These are phyloP conservation scores for Erucastrum elatum DNA, from an alignment of 345 rosid species.

Conservation along the genomic window DNA sequence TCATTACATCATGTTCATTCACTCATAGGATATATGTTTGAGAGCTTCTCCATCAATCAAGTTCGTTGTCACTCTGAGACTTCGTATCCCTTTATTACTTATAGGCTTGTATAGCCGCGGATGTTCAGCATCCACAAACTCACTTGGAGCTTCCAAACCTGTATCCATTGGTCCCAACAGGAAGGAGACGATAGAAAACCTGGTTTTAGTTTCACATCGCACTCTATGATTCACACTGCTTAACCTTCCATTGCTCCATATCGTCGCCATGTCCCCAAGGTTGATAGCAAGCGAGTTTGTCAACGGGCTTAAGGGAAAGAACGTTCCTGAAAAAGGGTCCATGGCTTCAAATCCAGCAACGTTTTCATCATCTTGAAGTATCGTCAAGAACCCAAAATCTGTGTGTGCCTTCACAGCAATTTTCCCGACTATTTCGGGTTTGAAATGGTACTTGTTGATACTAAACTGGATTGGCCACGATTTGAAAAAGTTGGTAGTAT, in stretches of 20 bases:
- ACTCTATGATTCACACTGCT: conserved; percentile 60
- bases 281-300: neutral
- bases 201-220: conserved; percentile 36
- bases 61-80: neutral
- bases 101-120: neutral
- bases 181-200: conserved; percentile 63
- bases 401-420: neutral
- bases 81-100: neutral
- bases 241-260: conserved; percentile 64
- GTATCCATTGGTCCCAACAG: conserved; percentile 19
- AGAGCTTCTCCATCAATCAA: neutral
- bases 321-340: neutral
- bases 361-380: neutral
- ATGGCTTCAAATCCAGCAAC: neutral
- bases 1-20: neutral
- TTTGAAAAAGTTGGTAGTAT: neutral
- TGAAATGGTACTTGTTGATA: neutral
- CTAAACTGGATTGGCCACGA: neutral
- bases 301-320: neutral
- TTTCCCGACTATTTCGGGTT: neutral
- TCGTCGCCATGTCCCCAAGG: neutral
- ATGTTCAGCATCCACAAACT: conserved; percentile 23
- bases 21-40: neutral
- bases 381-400: neutral
- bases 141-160: conserved; percentile 14